These are phyloP conservation scores for Ceratobasidium papillatum DNA, from an alignment of 1,284 basidiomycete genomes.

Conservation along the genomic window DNA sequence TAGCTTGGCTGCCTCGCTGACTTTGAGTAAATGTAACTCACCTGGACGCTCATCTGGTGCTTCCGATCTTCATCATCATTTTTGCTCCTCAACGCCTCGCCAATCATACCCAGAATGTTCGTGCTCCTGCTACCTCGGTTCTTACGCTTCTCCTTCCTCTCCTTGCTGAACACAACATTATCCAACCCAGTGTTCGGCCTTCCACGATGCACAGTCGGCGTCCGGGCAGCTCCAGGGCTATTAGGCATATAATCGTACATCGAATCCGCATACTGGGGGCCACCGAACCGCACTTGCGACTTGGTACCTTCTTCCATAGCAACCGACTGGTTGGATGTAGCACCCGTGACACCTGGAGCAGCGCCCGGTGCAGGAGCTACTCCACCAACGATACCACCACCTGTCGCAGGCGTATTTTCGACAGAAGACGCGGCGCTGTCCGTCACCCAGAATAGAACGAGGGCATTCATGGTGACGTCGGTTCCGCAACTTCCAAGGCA, in stretches of 20 bases:
- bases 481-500: slow-evolving; percentile 62
- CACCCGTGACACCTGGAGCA: no score
- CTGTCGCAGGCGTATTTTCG: slow-evolving; percentile 25
- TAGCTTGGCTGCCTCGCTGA: no score
- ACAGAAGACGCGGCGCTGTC: not conserved
- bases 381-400: no score
- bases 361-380: no score
- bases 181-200: not conserved
- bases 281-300: not conserved
- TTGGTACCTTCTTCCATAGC: slow-evolving; percentile 1
- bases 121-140: not conserved
- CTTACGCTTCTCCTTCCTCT: not conserved
- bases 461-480: slow-evolving; percentile 59
- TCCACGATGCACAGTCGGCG: not conserved
- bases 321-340: not conserved
- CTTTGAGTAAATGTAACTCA: not conserved
- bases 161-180: slow-evolving; percentile 22
- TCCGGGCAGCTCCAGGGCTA: not conserved
- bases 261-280: not conserved
- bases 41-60: slow-evolving; percentile 38
- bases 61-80: slow-evolving; percentile 1
- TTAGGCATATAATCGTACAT: slow-evolving; percentile 22
- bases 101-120: slow-evolving; percentile 21
- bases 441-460: slow-evolving; percentile 57
- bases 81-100: slow-evolving; percentile 7